Evolutionary conservation across 306 rosid species (phyloP).

Genomic region (Pterocarpus macrocarpus): DNA sequence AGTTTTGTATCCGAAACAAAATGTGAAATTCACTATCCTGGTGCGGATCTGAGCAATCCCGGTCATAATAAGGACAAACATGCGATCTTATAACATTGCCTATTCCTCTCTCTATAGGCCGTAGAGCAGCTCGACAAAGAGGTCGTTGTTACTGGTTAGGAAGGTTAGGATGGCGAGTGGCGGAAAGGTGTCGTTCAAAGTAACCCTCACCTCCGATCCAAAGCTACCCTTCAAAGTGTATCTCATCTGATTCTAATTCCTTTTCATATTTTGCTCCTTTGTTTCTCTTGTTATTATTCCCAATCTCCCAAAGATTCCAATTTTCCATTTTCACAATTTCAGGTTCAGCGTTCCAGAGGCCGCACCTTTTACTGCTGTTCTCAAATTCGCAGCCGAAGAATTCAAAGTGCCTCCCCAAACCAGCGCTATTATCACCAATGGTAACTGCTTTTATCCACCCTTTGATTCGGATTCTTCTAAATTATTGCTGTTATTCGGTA

Average conservation of each 20-base stretch:
- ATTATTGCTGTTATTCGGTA: no score
- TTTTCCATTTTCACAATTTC: conserved; percentile 5
- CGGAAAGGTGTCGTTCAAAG: conserved; percentile 99
- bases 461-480: no score
- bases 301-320: no score
- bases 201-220: conserved; percentile 98
- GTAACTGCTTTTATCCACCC: conserved; percentile 39
- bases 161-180: conserved; percentile 71
- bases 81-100: no score
- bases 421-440: conserved; percentile 98
- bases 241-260: neutral
- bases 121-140: no score
- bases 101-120: no score
- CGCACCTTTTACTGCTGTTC: conserved; percentile 98
- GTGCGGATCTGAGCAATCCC: no score
- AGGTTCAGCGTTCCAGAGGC: conserved; percentile 99
- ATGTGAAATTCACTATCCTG: no score
- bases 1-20: no score
- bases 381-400: conserved; percentile 96
- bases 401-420: conserved; percentile 99
- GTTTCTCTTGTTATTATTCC: neutral
- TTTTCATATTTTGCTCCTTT: neutral
- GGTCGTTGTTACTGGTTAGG: no score
- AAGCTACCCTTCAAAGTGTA: conserved; percentile 98
- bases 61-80: no score